Evolutionary conservation across 176 grass and related monocot species (phyloP).

Genomic region (Musa troglodytarum): DNA sequence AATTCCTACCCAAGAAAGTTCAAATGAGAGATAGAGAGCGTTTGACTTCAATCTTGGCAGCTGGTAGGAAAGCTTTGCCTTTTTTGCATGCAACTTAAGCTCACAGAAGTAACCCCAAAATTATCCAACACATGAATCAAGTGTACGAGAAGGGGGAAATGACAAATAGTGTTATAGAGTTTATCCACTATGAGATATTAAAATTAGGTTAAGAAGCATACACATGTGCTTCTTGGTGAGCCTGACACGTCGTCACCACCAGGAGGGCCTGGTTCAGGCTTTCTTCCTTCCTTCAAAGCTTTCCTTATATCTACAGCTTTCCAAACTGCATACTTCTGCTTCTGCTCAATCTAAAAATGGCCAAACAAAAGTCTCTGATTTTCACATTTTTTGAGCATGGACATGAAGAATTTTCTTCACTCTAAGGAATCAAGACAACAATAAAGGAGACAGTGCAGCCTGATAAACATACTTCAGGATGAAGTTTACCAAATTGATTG

Average conservation of each 20-base stretch:
- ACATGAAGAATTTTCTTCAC: background rate
- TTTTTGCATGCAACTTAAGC: too few species aligned
- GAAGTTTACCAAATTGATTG: slow-evolving; percentile 79
- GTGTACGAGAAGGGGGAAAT: too few species aligned
- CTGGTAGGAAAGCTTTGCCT: too few species aligned
- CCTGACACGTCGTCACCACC: slow-evolving; percentile 56
- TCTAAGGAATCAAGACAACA: background rate
- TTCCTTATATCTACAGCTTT: slow-evolving; percentile 99
- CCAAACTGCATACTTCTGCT: slow-evolving; percentile 94
- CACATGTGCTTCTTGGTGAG: slow-evolving; percentile 24
- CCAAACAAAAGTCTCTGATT: background rate
- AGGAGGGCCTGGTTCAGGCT: slow-evolving; percentile 85
- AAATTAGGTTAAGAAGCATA: slow-evolving; percentile 24
- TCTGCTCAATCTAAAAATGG: slow-evolving; percentile 70
- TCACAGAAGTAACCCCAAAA: too few species aligned
- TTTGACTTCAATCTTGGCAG: too few species aligned
- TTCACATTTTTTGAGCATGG: background rate
- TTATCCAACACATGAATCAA: too few species aligned
- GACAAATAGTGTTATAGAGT: too few species aligned
- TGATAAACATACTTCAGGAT: slow-evolving; percentile 61
- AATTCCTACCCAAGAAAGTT: too few species aligned
- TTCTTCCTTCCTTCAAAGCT: slow-evolving; percentile 89
- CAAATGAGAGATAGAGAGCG: too few species aligned
- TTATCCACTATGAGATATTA: too few species aligned
- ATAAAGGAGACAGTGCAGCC: background rate